Evolutionary conservation across 106 monocot genomes (phyloP), one percentile per base, ranked within the genome.

Genomic region (Allium cepa): DNA sequence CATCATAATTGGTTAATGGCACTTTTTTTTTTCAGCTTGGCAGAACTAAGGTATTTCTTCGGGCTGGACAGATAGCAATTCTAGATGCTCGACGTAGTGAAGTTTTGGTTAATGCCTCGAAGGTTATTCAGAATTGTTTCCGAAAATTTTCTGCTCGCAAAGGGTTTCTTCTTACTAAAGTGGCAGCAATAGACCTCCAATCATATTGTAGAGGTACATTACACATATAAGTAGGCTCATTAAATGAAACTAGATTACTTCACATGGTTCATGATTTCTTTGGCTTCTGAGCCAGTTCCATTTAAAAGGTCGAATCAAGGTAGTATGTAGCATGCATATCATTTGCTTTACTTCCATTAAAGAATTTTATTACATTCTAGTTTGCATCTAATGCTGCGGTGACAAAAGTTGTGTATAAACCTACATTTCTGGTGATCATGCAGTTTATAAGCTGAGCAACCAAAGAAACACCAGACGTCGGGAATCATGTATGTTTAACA

Each of bases 11-110:
- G 5, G 36, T 36, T 36, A 36, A 36, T 36, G 36, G 36, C 36
- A 52, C 46, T 28, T 51, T 45, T 46, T 36, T 60, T 62, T 60
- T 60, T 58, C 85, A 95, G 94, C 94, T 95, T 76, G 94, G 94
- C 5, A 82, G 72, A 49, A 88, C 64, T 26, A 95, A 95, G 70
- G 88, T 95, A 69, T 95, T 95, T 50, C 81, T 95, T 14, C 88
- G 94, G 66, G 85, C 91, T 63, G 94, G 94, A 67, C 94, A 95
- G 62, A 91, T 95, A 71, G 94, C 87, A 56, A 18, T 83, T 62
- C 67, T 95, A 60, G 94, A 95, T 78, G 75, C 83, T 69, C 69
- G 78, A 14, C 87, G 94, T 56, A 69, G 50, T 72, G 88, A 91
- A 58, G 75, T 91, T 73, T 75, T 95, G 75, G 81, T 91, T 76